Evolutionary conservation across 441 rosid genomes (phyloP).

Genomic region (Adansonia grandidieri): DNA sequence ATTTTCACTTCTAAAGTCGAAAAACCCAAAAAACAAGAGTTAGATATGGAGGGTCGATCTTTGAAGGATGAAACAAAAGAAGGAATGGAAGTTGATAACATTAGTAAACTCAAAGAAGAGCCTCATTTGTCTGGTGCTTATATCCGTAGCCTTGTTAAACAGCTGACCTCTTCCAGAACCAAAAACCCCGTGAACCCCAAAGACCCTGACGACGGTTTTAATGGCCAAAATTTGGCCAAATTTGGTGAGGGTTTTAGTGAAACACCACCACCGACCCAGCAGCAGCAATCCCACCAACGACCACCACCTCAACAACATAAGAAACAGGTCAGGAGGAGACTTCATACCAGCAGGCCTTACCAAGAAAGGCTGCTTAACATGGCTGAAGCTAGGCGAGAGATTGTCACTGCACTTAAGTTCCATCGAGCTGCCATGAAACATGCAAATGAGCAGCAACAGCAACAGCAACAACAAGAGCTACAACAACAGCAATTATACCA

Average conservation of each 20-base stretch:
- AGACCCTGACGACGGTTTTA: constrained; percentile 38
- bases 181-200: constrained; percentile 51
- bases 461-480: constrained; percentile 34
- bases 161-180: constrained; percentile 68
- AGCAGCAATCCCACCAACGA: constrained; percentile 14
- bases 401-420: constrained; percentile 90
- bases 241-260: constrained; percentile 43
- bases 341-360: constrained; percentile 88
- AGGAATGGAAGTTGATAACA: constrained; percentile 45
- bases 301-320: constrained; percentile 65
- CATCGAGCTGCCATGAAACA: constrained; percentile 95
- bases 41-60: constrained; percentile 54
- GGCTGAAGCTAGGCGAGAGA: constrained; percentile 98
- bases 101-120: constrained; percentile 49
- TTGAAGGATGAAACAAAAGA: constrained; percentile 45
- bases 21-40: not conserved
- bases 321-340: constrained; percentile 94
- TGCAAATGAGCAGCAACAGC: constrained; percentile 55
- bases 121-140: constrained; percentile 81
- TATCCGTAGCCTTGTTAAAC: constrained; percentile 78
- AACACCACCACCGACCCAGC: constrained; percentile 44
- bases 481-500: constrained; percentile 32
- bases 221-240: constrained; percentile 40
- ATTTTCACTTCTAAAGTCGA: constrained; percentile 20
- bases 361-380: constrained; percentile 95